Evolutionary conservation across 23 red algal species (phyloP), one percentile per base, ranked within the genome.

Genomic region (Gracilaria gracilis): DNA sequence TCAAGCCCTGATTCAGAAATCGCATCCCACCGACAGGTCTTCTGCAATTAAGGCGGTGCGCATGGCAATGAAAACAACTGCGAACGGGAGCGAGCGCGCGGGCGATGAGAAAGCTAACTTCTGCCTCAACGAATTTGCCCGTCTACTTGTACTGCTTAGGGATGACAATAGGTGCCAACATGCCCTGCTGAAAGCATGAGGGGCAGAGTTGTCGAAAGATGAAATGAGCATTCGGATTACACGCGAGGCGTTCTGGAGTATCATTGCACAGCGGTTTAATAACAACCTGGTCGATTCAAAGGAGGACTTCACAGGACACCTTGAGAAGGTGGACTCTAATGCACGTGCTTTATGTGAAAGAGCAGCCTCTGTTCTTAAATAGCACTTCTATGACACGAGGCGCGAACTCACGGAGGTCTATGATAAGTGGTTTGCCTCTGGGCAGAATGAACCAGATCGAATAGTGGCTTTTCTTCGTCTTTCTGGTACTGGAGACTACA

Each of bases 351-450:
- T 71, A 23, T 34, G n/a, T 42, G 47, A 36, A 32, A 67, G 54
- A 85, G 48, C 59, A 8, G 59, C 55, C 6, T 37, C 32, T 64
- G 4, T 33, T 12, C 61, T 85, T 9, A 67, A 85, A 32, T 15
- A 67, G 19, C 81, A 71, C 27, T 70, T 85, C 20, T 85, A 69
- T 38, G 21, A 12, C 9, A 25, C 38, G 40, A 36, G 46, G 57
- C 29, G 81, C 70, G 17, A 9, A 33, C 70, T 67, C 28, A 85
- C 61, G 4, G 40, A 47, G 34, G 37, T 48, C 34, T 85, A 85
- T 25, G 55, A 64, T 15, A 66, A 46, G 29, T 85, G 81, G 81
- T 69, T 33, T 32, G 57, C 47, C 9, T 85, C 81, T 69, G 81
- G 81, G 20, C 57, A 85, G 21, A 85, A 85, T 38, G 81, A 85